Percentiles rank a stretch among this genome's conserved stretches.
Conservation (phyloP, 2,329 filamentous ascomycete genomes). For the Whalleya microplaca region DNA sequence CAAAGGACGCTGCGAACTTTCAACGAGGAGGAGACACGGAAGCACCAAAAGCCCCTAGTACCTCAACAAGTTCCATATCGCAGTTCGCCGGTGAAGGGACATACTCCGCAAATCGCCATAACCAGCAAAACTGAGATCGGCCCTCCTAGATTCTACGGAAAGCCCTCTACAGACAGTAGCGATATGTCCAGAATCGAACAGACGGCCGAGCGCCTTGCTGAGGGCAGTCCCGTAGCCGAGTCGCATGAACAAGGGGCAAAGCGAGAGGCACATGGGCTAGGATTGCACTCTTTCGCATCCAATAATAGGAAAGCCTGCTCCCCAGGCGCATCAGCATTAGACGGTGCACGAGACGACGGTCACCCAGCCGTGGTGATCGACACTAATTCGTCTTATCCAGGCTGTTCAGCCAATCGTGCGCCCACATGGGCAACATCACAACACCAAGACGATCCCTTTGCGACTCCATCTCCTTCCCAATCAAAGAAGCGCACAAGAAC, state of each 20-base stretch:
- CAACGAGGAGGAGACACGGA: conserved; percentile 6
- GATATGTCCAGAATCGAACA: not conserved
- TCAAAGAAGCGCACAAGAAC: conserved; percentile 11
- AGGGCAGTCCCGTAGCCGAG: too few relatives aligned
- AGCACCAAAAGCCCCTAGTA: conserved; percentile 4
- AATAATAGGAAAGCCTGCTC: too few relatives aligned
- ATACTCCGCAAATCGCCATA: not conserved
- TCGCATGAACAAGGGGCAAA: too few relatives aligned
- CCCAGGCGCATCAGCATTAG: too few relatives aligned
- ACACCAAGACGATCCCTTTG: not conserved
- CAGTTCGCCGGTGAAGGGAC: conserved; percentile 2
- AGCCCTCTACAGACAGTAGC: not conserved
- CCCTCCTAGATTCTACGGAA: conserved; percentile 14
- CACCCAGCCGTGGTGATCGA: too few relatives aligned
- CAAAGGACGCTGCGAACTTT: not conserved
- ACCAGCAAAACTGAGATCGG: conserved; percentile 8
- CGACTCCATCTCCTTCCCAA: not conserved
- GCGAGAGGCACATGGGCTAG: too few relatives aligned
- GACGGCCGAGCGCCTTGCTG: too few relatives aligned
- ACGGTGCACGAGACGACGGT: too few relatives aligned
- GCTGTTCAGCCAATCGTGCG: too few relatives aligned
- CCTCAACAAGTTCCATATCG: conserved; percentile 1
- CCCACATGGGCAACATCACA: not conserved
- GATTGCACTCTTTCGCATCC: too few relatives aligned
- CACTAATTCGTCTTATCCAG: too few relatives aligned